Evolutionary conservation across 2,329 filamentous ascomycete genomes (phyloP), one percentile per base, ranked within the genome.

Genomic region (Colletotrichum sp.): DNA sequence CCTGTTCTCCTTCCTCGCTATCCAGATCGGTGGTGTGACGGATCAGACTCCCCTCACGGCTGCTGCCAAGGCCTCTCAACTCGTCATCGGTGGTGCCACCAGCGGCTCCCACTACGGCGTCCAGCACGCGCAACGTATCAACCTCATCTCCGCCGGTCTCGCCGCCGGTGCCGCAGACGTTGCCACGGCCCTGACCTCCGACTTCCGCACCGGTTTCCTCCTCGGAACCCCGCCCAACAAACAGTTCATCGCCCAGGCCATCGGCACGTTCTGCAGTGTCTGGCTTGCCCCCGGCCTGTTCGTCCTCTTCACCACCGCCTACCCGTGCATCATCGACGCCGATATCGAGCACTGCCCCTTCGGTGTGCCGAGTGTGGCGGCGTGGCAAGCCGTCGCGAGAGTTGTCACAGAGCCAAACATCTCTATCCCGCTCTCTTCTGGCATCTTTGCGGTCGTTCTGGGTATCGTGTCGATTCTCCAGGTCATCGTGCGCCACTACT

Each of bases 41-140:
- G 91, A 93, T 78, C 89, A 89, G 78, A 92, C 92, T 0, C 93
- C 93, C 1, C 85, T 94, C 4, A 94, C 92, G 5, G 91, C 93
- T 5, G 91, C 91, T 1, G 89, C 92, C 78, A 94, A 94, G 83
- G 92, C 92, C 6, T 93, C 91, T 3, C 93, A 93, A 83, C 88
- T 93, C 73, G 85, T 93, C 73, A 89, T 93, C 68, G 91, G 91
- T 73, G 90, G 87, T 68, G 90, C 89, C 12, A 92, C 90, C 7
- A 88, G 88, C 52, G 86, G 87, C 74, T 85, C 89, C 66, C 84
- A 87, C 75, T 90, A 87, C 83, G 79, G 81, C 4, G 79, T 88
- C 60, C 75, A 82, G 4, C 83, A 89, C 52, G 89, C 90, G 2
- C 91, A 92, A 81, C 85, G 86, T 55, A 86, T 93, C 82, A 93